Conservation (phyloP, 1,284 basidiomycete species). For the Pascua guehoae region DNA sequence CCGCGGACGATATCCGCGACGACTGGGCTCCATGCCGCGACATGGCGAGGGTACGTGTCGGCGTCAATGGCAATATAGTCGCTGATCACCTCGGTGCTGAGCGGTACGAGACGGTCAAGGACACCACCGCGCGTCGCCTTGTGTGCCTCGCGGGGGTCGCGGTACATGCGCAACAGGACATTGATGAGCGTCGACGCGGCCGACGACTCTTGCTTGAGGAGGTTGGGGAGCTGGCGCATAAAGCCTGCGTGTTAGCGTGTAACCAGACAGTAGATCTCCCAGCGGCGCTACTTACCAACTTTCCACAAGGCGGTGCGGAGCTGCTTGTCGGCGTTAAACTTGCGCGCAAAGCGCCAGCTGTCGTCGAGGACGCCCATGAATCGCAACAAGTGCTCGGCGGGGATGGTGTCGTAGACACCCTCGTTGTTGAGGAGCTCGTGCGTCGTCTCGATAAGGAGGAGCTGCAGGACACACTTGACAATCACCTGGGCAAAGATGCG, state of each 20-base stretch:
- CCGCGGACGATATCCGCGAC: conserved; percentile 89
- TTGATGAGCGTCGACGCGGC: conserved; percentile 94
- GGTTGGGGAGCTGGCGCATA: conserved; percentile 98
- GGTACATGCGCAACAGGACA: conserved; percentile 89
- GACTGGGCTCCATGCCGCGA: conserved; percentile 96
- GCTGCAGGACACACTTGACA: conserved; percentile 97
- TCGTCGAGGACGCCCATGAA: conserved; percentile 94
- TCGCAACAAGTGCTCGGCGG: conserved; percentile 84
- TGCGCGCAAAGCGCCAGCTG: conserved; percentile 93
- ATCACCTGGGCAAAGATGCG: conserved; percentile 98
- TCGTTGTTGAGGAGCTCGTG: conserved; percentile 91
- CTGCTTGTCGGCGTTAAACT: conserved; percentile 98
- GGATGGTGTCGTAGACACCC: conserved; percentile 89
- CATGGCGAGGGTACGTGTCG: conserved; percentile 93
- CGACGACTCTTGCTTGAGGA: conserved; percentile 96
- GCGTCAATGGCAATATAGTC: conserved; percentile 86
- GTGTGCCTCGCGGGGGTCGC: conserved; percentile 80
- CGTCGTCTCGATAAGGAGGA: conserved; percentile 95
- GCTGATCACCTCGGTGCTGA: conserved; percentile 83
- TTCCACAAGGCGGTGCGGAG: conserved; percentile 96
- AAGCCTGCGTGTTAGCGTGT: conserved; percentile 59
- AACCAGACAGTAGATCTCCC: too few species aligned
- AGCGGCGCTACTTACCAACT: conserved; percentile 62
- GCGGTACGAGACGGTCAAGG: conserved; percentile 83
- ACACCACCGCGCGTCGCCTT: conserved; percentile 76